Evolutionary conservation across 2,329 filamentous ascomycete species (phyloP), one percentile per base, ranked within the genome.

Genomic region (Sarocladium strictum): DNA sequence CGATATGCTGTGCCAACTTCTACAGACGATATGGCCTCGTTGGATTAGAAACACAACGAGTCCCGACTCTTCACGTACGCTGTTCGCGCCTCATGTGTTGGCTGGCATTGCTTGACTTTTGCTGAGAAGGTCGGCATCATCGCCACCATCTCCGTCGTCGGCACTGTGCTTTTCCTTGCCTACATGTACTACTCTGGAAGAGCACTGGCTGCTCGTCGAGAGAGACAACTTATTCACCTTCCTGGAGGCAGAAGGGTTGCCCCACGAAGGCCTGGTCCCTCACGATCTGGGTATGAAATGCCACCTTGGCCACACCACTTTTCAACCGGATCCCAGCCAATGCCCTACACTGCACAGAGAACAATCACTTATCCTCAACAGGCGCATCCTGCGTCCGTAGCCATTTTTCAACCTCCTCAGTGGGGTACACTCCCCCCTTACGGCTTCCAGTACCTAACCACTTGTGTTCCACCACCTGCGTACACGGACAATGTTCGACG

Each of bases 51-150:
- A 26, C 19, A 7, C 52, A 21, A 3, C 23, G 11, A 9, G 1
- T 2, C 5, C 29, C 40, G 12, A 35, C 29, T 53, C 17, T 33
- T 38, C 9, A 11, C 24, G 35, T n/a, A 26, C 33, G 12, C 10
- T 33, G 10, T 7, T 21, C 55, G 10, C 17, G 32, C 19, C 14
- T 38, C 50, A 24, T 73, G 68, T 56, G 56, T 59, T 2, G 66
- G 69, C 11, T 76, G 72, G 71, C 55, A 62, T 40, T 76, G 74
- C 55, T 62, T 76, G n/a, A 71, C 61, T 26, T 45, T 58, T 10
- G 58, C 66, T 0, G 64, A 73, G 41, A 64, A 72, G 32, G 68
- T 67, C 21, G 74, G 74, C 2, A 65, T 75, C 27, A 67, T 76
- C 15, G 66, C 72, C 55, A 70, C 67, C 55, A 60, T 66, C 14